Conservation (phyloP, 1,284 basidiomycete species). For the Naganishia sp. region DNA sequence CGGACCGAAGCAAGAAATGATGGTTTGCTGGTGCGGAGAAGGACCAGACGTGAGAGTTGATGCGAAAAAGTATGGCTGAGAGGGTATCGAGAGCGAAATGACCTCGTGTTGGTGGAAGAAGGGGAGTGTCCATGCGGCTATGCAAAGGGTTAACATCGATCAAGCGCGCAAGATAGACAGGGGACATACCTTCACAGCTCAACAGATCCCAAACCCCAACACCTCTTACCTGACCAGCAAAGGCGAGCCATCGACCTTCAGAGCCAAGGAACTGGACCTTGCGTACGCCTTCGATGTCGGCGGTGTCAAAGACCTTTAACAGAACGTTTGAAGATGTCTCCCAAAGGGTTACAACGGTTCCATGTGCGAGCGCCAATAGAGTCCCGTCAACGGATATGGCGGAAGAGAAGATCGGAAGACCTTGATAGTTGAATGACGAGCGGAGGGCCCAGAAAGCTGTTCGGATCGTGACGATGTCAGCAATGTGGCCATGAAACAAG, state of each 20-base stretch:
- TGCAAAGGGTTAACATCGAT: conserved; percentile 54
- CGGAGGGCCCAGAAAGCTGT: conserved; percentile 76
- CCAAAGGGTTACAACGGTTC: conserved; percentile 72
- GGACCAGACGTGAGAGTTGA: neutral
- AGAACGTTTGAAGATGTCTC: conserved; percentile 70
- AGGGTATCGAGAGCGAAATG: conserved; percentile 69
- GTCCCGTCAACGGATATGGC: conserved; percentile 86
- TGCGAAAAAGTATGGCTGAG: conserved; percentile 35
- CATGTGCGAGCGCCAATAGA: conserved; percentile 74
- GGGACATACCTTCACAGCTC: conserved; percentile 63
- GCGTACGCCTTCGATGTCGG: conserved; percentile 37
- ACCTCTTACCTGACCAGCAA: conserved; percentile 59
- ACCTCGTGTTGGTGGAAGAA: conserved; percentile 49
- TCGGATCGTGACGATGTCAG: conserved; percentile 8
- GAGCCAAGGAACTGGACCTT: conserved; percentile 51
- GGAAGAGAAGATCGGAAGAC: conserved; percentile 65
- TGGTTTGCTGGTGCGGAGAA: conserved; percentile 14
- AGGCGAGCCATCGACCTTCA: conserved; percentile 59
- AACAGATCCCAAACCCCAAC: conserved; percentile 80
- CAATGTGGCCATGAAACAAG: neutral
- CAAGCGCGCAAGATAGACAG: conserved; percentile 34
- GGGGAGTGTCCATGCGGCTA: conserved; percentile 55
- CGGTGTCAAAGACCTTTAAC: conserved; percentile 62
- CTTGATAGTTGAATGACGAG: conserved; percentile 69
- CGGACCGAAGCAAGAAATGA: conserved; percentile 24